These are phyloP conservation scores for Furcasterigmium sp. DNA, from an alignment of 2,329 filamentous ascomycete species.

Conservation along the genomic window DNA sequence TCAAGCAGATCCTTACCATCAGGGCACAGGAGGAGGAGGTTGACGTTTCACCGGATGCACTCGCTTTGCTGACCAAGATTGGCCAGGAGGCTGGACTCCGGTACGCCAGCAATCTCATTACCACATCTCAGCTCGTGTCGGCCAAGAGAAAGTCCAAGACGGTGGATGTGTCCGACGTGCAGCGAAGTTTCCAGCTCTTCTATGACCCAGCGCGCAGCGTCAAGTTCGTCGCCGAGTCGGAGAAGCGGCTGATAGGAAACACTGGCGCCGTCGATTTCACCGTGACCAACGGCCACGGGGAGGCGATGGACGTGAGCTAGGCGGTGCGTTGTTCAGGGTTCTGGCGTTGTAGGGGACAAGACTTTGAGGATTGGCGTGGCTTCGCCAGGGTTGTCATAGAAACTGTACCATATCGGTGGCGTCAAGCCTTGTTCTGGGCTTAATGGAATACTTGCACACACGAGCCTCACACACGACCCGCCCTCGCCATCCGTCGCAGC, in stretches of 20 bases:
- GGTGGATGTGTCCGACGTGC: conserved; percentile 81
- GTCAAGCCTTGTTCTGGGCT: too few relatives aligned
- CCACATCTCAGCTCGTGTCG: conserved; percentile 81
- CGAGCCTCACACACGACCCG: too few relatives aligned
- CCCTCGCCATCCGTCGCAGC: too few relatives aligned
- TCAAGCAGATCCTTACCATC: conserved; percentile 87
- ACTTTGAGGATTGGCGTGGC: conserved; percentile 9
- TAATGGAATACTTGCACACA: too few relatives aligned
- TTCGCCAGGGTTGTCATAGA: conserved; percentile 10
- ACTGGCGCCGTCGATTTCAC: conserved; percentile 73
- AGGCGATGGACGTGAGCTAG: conserved; percentile 44
- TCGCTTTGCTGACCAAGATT: conserved; percentile 92
- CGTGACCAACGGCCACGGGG: conserved; percentile 48
- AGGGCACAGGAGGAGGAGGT: conserved; percentile 95
- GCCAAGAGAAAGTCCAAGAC: conserved; percentile 82
- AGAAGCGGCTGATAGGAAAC: conserved; percentile 89
- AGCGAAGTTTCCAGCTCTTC: conserved; percentile 90
- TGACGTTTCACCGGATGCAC: conserved; percentile 81
- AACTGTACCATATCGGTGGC: conserved; percentile 8
- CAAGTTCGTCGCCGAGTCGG: conserved; percentile 83
- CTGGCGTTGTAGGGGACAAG: conserved; percentile 9
- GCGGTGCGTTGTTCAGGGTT: conserved; percentile 34
- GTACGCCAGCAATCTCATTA: conserved; percentile 98
- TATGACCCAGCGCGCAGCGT: conserved; percentile 86
- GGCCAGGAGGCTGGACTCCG: conserved; percentile 86